Base-by-base conservation (phyloP, 495 filamentous ascomycete species). In the Aspergillus coremiiformis region DNA sequence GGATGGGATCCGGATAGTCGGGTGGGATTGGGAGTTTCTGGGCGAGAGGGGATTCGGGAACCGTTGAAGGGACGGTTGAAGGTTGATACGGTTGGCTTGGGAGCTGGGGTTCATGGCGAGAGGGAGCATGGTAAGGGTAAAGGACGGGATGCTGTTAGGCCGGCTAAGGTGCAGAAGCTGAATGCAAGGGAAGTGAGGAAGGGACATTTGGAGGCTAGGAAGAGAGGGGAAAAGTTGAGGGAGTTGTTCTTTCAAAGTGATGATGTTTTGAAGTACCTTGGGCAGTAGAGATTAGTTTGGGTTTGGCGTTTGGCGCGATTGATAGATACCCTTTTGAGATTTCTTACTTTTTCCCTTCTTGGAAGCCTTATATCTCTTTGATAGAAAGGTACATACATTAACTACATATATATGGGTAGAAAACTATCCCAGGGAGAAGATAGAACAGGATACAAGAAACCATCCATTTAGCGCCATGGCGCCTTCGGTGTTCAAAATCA, bases 1-100 rank as follows among this genome's bases (percentile, higher is more conserved):
- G 91, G 92, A 32, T 97, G 89, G 87, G 87, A 96, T 64, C 90
- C 87, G 0, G 90, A 97, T 67, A 76, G 80, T 30, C 69, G 89
- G 20, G 59, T 70, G 5, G 91, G 91, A 0, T 76, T 97, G 0
- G 91, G 91, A 0, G 76, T 75, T 17, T 54, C 64, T 0, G 84
- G 86, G 1, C 68, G 72, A 6, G 80, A 91, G 61, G 92, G 91
- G 3, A 85, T 87, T 24, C 72, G 80, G 44, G 82, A 79, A 55
- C 92, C 91, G 0, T 66, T 96, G 53, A 92, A 90, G 58, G 69
- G 78, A 6, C 82, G 78, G 50, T 67, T 76, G 32, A 95, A 95
- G 67, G 77, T 81, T 52, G 83, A 90, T 65, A 88, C 78, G 11
- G 69, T 84, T 17, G 91, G 90, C 0, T 65, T 96, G 39, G 89